Percentiles rank a stretch among this genome's conserved stretches.
These are phyloP conservation scores for Microdochium bolleyi DNA, from an alignment of 2,329 filamentous ascomycete species.

Conservation along the genomic window DNA sequence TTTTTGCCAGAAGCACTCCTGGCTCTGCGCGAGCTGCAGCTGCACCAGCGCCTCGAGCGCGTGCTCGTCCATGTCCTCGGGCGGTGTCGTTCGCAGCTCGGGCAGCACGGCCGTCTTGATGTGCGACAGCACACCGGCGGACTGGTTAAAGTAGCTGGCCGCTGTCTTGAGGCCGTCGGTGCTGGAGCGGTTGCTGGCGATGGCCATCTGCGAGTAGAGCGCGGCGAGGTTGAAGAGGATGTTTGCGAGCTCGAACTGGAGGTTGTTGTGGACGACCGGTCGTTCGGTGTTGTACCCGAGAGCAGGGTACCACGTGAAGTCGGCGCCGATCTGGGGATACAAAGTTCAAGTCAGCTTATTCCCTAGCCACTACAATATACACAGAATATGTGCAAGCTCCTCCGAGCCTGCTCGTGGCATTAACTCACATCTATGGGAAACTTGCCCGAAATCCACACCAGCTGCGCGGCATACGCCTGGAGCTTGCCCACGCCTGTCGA, in stretches of 20 bases:
- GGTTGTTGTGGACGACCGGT: conserved; percentile 58
- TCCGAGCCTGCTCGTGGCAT: neutral
- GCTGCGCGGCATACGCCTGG: conserved; percentile 84
- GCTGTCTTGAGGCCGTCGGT: conserved; percentile 80
- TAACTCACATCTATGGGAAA: conserved; percentile 81
- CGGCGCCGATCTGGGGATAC: conserved; percentile 66
- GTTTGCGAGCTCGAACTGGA: conserved; percentile 82
- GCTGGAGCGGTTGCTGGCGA: conserved; percentile 67
- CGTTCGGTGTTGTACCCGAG: conserved; percentile 81
- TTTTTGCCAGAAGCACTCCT: conserved; percentile 98
- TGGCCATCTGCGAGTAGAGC: conserved; percentile 86
- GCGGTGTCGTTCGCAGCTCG: conserved; percentile 74
- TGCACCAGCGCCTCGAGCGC: conserved; percentile 79
- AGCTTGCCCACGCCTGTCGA: conserved; percentile 79
- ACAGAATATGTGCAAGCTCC: neutral
- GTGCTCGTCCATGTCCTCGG: conserved; percentile 90
- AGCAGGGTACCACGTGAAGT: conserved; percentile 94
- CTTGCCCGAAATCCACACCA: conserved; percentile 89
- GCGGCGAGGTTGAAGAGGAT: conserved; percentile 88
- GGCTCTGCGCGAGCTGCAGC: conserved; percentile 82
- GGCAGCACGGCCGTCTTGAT: conserved; percentile 71
- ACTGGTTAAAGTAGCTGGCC: conserved; percentile 81
- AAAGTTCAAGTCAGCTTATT: neutral
- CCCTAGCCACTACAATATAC: too few relatives aligned
- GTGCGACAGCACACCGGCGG: conserved; percentile 76